These are phyloP conservation scores for Acer yangbiense DNA, from an alignment of 345 rosid species.

Conservation along the genomic window DNA sequence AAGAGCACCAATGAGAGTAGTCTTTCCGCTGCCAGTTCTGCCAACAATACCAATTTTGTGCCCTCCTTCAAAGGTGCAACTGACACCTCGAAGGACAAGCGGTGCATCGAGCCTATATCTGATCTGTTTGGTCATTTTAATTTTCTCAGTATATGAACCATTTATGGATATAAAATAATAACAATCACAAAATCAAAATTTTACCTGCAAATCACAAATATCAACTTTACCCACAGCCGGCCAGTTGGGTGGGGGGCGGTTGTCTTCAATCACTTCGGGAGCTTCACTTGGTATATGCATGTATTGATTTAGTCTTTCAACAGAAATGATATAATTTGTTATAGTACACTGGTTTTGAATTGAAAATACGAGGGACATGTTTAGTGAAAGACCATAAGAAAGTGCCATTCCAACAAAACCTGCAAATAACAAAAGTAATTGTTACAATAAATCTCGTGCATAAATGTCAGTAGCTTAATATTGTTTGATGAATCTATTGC, in stretches of 20 bases:
- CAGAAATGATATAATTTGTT: slow-evolving; percentile 88
- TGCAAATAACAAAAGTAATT: slow-evolving; percentile 30
- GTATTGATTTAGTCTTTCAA: slow-evolving; percentile 93
- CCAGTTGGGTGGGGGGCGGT: slow-evolving; percentile 75
- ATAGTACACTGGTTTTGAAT: slow-evolving; percentile 88
- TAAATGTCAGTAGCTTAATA: slow-evolving; percentile 2
- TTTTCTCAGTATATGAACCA: slow-evolving; percentile 13
- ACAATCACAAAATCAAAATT: slow-evolving; percentile 1
- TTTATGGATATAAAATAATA: not conserved
- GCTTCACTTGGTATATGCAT: slow-evolving; percentile 90
- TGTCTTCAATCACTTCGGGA: slow-evolving; percentile 75
- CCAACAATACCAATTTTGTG: slow-evolving; percentile 96
- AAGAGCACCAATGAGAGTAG: slow-evolving; percentile 85
- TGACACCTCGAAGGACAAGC: slow-evolving; percentile 75
- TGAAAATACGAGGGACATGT: slow-evolving; percentile 66
- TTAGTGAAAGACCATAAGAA: slow-evolving; percentile 91
- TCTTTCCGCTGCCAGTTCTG: slow-evolving; percentile 93
- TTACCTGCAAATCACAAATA: slow-evolving; percentile 75
- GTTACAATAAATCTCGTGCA: not conserved
- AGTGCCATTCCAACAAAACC: slow-evolving; percentile 99
- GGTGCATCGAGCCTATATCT: slow-evolving; percentile 74
- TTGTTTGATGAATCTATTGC: not conserved
- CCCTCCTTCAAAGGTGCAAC: slow-evolving; percentile 86
- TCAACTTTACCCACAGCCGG: slow-evolving; percentile 84
- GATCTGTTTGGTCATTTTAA: slow-evolving; percentile 49